Evolutionary conservation across 805 yeast species (phyloP).

Genomic region (Yamadazyma akitaensis): DNA sequence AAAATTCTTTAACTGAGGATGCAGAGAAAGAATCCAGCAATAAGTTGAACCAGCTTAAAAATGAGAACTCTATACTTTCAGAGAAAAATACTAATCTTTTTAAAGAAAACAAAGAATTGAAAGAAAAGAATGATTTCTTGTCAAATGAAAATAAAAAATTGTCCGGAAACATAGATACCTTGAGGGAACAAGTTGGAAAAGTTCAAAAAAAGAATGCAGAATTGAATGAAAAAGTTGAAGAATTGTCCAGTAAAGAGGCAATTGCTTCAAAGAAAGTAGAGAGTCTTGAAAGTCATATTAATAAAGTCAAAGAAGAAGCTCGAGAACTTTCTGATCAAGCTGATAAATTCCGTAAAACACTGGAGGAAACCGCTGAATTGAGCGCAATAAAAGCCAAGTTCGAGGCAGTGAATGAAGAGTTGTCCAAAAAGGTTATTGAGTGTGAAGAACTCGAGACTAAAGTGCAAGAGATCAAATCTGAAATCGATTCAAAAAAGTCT

Average conservation of each 20-base stretch:
- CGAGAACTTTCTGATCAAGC: background rate
- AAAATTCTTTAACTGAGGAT: background rate
- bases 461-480: constrained; percentile 1
- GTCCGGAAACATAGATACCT: background rate
- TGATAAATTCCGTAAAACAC: too few species aligned
- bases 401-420: background rate
- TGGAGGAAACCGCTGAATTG: background rate
- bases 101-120: background rate
- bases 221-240: background rate
- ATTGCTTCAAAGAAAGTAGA: background rate
- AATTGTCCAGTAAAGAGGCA: background rate
- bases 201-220: background rate
- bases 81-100: background rate
- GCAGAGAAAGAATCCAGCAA: background rate
- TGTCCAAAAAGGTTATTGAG: background rate
- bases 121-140: background rate
- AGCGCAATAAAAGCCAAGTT: background rate
- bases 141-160: background rate
- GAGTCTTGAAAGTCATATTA: background rate
- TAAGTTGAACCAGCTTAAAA: background rate
- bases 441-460: constrained; percentile 3
- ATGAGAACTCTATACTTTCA: background rate
- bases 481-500: constrained; percentile 9
- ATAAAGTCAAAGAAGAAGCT: background rate
- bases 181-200: background rate